phyloP scores from a whole-genome alignment of 2,329 filamentous ascomycete genomes.

The Gnomoniopsis smithogilvyi region DNA sequence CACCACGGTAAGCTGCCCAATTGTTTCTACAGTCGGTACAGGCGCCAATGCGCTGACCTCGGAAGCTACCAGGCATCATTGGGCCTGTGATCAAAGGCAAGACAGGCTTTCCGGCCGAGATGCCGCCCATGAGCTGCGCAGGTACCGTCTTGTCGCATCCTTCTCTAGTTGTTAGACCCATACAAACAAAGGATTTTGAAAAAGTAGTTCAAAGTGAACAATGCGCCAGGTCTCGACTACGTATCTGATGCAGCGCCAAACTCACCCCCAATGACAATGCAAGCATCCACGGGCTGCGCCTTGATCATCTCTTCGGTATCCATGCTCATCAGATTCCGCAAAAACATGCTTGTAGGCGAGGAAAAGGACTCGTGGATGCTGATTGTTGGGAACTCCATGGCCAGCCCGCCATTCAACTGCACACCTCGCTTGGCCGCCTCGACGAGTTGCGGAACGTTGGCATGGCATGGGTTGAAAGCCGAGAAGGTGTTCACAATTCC shows the following conservation, averaged over 20 bases:
- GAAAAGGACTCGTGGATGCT: constrained; percentile 69
- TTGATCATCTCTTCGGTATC: constrained; percentile 77
- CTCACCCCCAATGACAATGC: constrained; percentile 63
- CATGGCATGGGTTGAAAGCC: constrained; percentile 72
- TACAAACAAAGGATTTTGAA: too few relatives aligned
- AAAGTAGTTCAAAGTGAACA: too few relatives aligned
- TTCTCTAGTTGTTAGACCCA: constrained; percentile 23
- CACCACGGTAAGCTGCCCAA: constrained; percentile 67
- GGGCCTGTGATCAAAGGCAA: constrained; percentile 68
- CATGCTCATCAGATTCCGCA: constrained; percentile 75
- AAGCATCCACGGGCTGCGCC: constrained; percentile 68
- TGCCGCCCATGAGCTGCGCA: constrained; percentile 72
- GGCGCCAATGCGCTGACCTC: constrained; percentile 63
- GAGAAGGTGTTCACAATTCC: constrained; percentile 73
- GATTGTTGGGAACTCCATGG: constrained; percentile 72
- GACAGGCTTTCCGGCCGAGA: constrained; percentile 71
- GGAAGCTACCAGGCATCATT: constrained; percentile 70
- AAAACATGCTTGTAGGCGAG: constrained; percentile 70
- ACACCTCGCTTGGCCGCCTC: constrained; percentile 68
- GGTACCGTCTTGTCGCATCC: constrained; percentile 74
- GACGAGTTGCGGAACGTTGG: constrained; percentile 67
- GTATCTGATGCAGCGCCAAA: neutral
- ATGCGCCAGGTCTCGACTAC: neutral
- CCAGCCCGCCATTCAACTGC: constrained; percentile 63
- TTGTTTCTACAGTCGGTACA: constrained; percentile 74